Conservation (phyloP, 371 early-diverging fungal genomes). For the Saksenaea vasiformis region DNA sequence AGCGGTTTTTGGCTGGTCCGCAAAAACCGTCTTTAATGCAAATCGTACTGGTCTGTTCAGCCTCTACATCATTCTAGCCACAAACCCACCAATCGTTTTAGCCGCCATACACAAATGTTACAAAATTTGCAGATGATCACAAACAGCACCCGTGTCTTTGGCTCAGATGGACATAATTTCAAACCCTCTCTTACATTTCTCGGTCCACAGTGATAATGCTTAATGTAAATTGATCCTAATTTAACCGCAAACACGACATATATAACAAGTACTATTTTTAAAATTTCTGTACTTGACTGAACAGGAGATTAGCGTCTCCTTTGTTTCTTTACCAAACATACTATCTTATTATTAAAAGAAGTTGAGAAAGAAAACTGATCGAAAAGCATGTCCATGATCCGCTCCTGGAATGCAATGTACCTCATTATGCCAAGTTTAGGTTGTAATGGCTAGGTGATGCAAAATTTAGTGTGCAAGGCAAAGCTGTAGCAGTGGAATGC, state of each 20-base stretch:
- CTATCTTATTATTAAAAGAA: no score
- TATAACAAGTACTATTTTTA: no score
- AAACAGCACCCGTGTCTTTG: not conserved
- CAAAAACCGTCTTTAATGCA: not conserved
- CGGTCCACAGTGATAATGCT: not conserved
- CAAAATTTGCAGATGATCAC: not conserved
- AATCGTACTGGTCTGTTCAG: not conserved
- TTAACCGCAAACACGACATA: not conserved
- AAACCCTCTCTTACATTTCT: not conserved
- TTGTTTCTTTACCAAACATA: no score
- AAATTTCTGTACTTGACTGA: no score
- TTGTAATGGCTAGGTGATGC: no score
- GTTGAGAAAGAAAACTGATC: no score
- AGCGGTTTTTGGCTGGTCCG: not conserved
- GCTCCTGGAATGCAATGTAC: no score
- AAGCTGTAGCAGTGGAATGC: slow-evolving; percentile 52
- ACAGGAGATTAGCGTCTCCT: no score
- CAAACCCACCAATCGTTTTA: not conserved
- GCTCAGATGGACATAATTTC: not conserved
- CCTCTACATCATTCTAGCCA: not conserved
- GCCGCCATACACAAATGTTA: not conserved
- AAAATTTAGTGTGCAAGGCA: slow-evolving; percentile 22
- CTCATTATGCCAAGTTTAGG: no score
- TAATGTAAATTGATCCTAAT: not conserved
- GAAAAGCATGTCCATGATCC: no score